Conservation (phyloP, 169 alveolate genomes). For the Miamiensis avidus region DNA sequence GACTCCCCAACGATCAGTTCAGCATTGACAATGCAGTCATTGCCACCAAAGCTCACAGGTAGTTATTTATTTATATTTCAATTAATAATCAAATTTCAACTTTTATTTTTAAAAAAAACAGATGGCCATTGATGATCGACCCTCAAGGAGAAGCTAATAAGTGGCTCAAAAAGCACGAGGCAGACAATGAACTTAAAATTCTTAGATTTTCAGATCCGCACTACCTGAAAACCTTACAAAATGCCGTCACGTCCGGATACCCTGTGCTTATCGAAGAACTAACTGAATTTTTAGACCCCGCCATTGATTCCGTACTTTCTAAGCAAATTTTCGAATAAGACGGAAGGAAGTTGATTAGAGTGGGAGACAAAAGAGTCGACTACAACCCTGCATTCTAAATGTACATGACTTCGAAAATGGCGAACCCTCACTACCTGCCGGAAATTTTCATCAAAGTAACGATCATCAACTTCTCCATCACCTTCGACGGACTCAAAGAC, state of each 20-base stretch:
- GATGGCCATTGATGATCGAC: conserved; percentile 88
- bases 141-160: conserved; percentile 85
- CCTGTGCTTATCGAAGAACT: conserved; percentile 90
- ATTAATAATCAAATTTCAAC: no score
- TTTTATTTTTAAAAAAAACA: neutral
- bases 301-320: conserved; percentile 87
- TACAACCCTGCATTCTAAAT: conserved; percentile 77
- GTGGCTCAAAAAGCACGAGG: conserved; percentile 78
- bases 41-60: conserved; percentile 51
- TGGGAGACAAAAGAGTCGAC: conserved; percentile 86
- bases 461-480: conserved; percentile 86
- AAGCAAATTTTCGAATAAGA: conserved; percentile 67
- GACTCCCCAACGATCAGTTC: conserved; percentile 82
- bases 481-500: conserved; percentile 88
- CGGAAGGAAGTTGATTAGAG: conserved; percentile 65
- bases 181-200: conserved; percentile 69
- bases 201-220: conserved; percentile 74
- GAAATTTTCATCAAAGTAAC: conserved; percentile 86
- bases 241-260: conserved; percentile 70
- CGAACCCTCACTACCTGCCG: conserved; percentile 90
- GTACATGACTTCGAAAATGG: conserved; percentile 81
- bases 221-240: conserved; percentile 69
- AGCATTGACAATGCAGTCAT: conserved; percentile 82
- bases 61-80: no score
- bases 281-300: conserved; percentile 90